These are phyloP conservation scores for Magnaporthiopsis incrustans DNA, from an alignment of 2,329 filamentous ascomycete species.

Conservation along the genomic window DNA sequence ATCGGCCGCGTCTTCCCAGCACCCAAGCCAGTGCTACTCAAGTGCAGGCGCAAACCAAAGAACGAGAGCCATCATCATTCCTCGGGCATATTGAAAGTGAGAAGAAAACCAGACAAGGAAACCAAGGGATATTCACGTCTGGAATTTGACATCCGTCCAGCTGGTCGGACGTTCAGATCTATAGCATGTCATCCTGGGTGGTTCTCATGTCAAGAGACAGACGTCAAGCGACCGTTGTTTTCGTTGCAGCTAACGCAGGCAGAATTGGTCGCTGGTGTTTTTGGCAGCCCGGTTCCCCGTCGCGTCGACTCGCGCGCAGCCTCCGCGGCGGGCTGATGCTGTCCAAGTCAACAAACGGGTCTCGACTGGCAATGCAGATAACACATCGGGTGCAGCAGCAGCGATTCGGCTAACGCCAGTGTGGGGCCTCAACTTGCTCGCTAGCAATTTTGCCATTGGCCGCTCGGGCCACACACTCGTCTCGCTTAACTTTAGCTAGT, in stretches of 20 bases:
- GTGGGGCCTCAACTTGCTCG: background rate
- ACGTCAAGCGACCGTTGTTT: background rate
- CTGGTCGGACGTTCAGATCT: background rate
- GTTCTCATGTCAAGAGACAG: background rate
- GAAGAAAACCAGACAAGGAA: background rate
- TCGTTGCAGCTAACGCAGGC: background rate
- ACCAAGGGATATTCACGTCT: background rate
- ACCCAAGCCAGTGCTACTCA: background rate
- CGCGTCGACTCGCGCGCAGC: background rate
- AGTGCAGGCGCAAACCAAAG: background rate
- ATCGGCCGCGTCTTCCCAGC: too few species aligned
- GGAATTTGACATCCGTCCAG: background rate
- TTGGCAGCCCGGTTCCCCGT: background rate
- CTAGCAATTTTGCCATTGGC: slow-evolving; percentile 12
- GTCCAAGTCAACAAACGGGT: background rate
- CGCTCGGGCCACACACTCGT: background rate
- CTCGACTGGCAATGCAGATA: background rate
- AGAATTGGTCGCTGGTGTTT: background rate
- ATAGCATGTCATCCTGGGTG: background rate
- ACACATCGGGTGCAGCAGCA: background rate
- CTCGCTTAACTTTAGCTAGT: slow-evolving; percentile 9
- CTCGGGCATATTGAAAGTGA: background rate
- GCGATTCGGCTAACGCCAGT: background rate
- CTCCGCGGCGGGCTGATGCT: background rate
- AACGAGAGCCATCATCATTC: background rate